Percentiles rank a stretch among this genome's conserved stretches.
These are phyloP conservation scores for Cladosporium sp. DNA, from an alignment of 2,329 filamentous ascomycete genomes.

Conservation along the genomic window DNA sequence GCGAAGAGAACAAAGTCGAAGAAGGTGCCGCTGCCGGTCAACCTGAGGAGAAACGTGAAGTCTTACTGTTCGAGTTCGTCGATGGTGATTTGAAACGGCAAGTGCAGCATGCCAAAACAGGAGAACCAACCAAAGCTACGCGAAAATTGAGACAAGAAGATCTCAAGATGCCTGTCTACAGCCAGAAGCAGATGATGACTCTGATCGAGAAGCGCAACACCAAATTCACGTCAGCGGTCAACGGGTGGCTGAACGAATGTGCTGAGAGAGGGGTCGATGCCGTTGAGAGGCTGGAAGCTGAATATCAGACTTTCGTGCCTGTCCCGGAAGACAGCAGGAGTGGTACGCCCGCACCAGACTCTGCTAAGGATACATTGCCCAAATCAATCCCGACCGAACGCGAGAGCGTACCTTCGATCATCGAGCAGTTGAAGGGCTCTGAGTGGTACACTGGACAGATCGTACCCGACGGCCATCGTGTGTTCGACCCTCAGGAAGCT, in stretches of 20 bases:
- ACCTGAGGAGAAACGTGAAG: constrained; percentile 48
- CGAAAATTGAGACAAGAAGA: constrained; percentile 71
- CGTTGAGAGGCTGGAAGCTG: constrained; percentile 57
- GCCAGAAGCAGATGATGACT: constrained; percentile 84
- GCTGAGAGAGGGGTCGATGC: constrained; percentile 62
- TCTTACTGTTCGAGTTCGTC: constrained; percentile 86
- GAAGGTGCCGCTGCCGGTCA: constrained; percentile 21
- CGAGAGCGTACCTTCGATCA: constrained; percentile 76
- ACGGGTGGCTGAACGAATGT: constrained; percentile 72
- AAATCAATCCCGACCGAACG: constrained; percentile 74
- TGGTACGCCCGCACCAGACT: constrained; percentile 39
- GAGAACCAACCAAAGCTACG: constrained; percentile 64
- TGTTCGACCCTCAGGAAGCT: constrained; percentile 80
- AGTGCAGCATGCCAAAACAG: constrained; percentile 67
- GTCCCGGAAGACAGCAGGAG: constrained; percentile 45
- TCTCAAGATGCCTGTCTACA: constrained; percentile 86
- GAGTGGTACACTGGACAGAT: constrained; percentile 92
- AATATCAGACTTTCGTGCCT: constrained; percentile 61
- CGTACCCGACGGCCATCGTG: constrained; percentile 85
- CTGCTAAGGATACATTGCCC: constrained; percentile 49
- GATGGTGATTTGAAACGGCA: constrained; percentile 87
- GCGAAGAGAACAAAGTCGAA: constrained; percentile 32
- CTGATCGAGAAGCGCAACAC: constrained; percentile 86
- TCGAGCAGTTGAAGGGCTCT: constrained; percentile 74
- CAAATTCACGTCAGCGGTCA: constrained; percentile 76